Evolutionary conservation across 177 flowering plant genomes (phyloP), one percentile per base, ranked within the genome.

Genomic region (Tripterygium wilfordii): DNA sequence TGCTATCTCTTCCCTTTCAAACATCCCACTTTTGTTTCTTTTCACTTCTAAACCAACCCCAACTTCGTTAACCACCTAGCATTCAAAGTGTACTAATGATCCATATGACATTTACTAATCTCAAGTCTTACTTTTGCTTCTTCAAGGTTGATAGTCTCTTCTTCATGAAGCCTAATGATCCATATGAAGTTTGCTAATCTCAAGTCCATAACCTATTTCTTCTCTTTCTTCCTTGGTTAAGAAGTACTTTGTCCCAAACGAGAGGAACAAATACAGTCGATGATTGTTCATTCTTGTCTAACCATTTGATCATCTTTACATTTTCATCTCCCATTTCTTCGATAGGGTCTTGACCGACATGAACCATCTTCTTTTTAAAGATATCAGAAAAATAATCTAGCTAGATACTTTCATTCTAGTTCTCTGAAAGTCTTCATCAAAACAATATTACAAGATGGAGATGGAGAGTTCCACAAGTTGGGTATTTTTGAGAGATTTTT

Each of bases 161-260:
- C 51, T 2, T 0, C 6, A 3, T 53, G 64, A 45, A 68, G 64
- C 32, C 66, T 68, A 0, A 68, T n/a, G 0, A 64, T 69, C 73
- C 69, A 68, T 1, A 68, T 60, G 49, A 68, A 68, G 15, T 45
- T 53, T 15, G 57, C 66, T 68, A 1, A 56, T 46, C 56, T 64
- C 60, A 8, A 68, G 19, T 10, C 69, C 73, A 24, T 43, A 35
- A 8, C 66, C 73, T 14, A 64, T 43, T 29, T 64, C 69, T 18
- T 56, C 53, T 14, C n/a, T 51, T 9, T 68, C 73, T 22, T 48
- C 41, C 28, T 21, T 27, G 15, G 63, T 47, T 2, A 64, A 35
- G 28, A 45, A 64, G 14, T 42, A 56, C 60, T 68, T 69, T 5
- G 56, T 64, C 4, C 73, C 73, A 36, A 68, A 68, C 0, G 63